Conservation (phyloP, 1,139 yeast genomes). For the Trichomonascaceae sp. region DNA sequence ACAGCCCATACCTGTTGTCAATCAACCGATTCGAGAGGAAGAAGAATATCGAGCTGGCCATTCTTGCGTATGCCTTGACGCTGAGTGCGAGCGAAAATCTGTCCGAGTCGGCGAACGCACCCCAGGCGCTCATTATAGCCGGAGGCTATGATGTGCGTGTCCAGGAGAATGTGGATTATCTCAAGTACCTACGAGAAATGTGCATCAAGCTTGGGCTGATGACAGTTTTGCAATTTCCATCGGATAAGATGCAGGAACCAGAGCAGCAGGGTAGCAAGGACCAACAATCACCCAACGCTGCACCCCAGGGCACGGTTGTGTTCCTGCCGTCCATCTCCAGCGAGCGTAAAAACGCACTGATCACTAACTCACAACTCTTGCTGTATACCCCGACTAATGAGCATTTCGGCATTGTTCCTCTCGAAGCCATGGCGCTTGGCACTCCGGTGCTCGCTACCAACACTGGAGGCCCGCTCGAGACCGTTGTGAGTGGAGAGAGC, state of each 20-base stretch:
- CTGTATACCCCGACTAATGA: conserved; percentile 85
- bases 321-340: conserved; percentile 75
- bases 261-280: neutral
- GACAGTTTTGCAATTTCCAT: conserved; percentile 6
- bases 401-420: conserved; percentile 96
- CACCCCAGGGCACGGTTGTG: conserved; percentile 28
- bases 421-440: conserved; percentile 79
- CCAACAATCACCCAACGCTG: neutral
- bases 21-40: conserved; percentile 82
- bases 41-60: conserved; percentile 70
- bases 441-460: conserved; percentile 79
- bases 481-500: conserved; percentile 51
- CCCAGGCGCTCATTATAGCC: conserved; percentile 40
- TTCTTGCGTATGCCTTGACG: conserved; percentile 42
- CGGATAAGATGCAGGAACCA: conserved; percentile 2
- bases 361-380: conserved; percentile 45
- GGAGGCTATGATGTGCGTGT: conserved; percentile 90
- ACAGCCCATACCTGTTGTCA: conserved; percentile 43
- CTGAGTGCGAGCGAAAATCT: conserved; percentile 4
- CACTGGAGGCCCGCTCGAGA: conserved; percentile 89
- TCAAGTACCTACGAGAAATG: conserved; percentile 43
- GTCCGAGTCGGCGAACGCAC: conserved; percentile 15
- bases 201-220: conserved; percentile 24
- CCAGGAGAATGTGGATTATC: conserved; percentile 60
- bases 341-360: conserved; percentile 48